Base-by-base conservation (phyloP, 108 stramenopile species). In the Skeletonema marinoi region DNA sequence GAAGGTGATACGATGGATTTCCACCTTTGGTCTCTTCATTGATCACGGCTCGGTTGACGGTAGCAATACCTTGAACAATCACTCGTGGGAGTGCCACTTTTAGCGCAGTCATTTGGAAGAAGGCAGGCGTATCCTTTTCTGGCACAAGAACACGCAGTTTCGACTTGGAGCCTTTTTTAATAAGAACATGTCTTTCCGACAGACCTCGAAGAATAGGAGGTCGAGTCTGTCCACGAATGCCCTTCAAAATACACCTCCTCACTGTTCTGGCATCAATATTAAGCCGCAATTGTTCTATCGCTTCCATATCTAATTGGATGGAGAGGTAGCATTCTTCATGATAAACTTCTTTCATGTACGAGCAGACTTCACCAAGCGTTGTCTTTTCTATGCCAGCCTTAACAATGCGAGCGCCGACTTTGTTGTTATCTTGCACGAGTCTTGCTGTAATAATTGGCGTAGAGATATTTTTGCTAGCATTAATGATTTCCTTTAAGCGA, bases 381-480 rank as follows among this genome's bases (percentile, higher is more conserved):
- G 99, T 98, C 79, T 97, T 98, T 75, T 99, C 99, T 32, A 99
- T 96, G n/a, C 87, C 87, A 46, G 96, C 98, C 80, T 99, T 98
- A 29, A 97, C 98, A 61, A 98, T 85, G 44, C 99, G 86, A 21
- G 99, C 99, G 44, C 44, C 44, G 44, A 90, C 83, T 70, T 94
- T 90, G 79, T 94, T 96, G 66, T 97, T 77, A 65, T 93, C 89
- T 64, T 88, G 89, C 16, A 95, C 88, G 12, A 99, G 85, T 67
- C 90, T 82, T 0, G 96, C 99, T 38, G 98, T 98, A 79, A 99
- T 98, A 81, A 99, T 99, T 25, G 99, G 99, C n/a, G 99, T 99
- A n/a, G 97, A 97, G 70, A 99, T 98, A 11, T 84, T 74, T 75
- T 98, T 98, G 60, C 96, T 93, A 14, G 97, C 99, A 76, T 99